These are phyloP conservation scores for Porodaedalea pini DNA, from an alignment of 1,284 basidiomycete genomes.

Conservation along the genomic window DNA sequence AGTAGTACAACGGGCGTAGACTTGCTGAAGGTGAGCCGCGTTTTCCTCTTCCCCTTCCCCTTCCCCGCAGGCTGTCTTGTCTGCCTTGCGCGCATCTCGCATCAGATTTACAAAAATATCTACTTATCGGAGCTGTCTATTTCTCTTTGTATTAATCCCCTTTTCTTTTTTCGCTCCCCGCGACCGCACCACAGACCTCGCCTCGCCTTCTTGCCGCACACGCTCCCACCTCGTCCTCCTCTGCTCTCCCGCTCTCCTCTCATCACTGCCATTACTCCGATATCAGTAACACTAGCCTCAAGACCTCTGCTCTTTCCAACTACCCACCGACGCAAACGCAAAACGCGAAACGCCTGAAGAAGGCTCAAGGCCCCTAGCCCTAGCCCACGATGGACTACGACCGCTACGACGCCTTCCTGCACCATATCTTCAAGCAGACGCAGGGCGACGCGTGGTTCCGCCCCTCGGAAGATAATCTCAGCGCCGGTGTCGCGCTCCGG, in stretches of 20 bases:
- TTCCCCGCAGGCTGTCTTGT: too few relatives aligned
- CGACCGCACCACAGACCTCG: too few relatives aligned
- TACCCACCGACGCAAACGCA: background rate
- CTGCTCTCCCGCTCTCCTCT: background rate
- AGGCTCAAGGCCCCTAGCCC: background rate
- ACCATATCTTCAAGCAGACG: slow-evolving; percentile 55
- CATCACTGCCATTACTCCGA: background rate
- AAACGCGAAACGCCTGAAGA: background rate
- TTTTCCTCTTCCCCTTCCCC: too few relatives aligned
- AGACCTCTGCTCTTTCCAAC: background rate
- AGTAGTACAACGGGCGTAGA: too few relatives aligned
- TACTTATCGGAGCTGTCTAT: too few relatives aligned
- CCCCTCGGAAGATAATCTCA: slow-evolving; percentile 43
- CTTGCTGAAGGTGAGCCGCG: too few relatives aligned
- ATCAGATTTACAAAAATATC: too few relatives aligned
- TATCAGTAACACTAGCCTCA: background rate
- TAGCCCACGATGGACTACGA: slow-evolving; percentile 39
- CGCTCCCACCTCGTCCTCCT: background rate
- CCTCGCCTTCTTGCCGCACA: background rate
- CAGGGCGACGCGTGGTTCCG: slow-evolving; percentile 59
- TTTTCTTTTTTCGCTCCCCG: too few relatives aligned
- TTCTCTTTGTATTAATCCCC: too few relatives aligned
- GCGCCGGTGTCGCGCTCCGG: slow-evolving; percentile 63
- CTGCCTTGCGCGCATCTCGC: too few relatives aligned
- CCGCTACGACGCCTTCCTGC: slow-evolving; percentile 48